phyloP scores from a whole-genome alignment of 116 monocot genomes.

The Papilionanthe hybrid region DNA sequence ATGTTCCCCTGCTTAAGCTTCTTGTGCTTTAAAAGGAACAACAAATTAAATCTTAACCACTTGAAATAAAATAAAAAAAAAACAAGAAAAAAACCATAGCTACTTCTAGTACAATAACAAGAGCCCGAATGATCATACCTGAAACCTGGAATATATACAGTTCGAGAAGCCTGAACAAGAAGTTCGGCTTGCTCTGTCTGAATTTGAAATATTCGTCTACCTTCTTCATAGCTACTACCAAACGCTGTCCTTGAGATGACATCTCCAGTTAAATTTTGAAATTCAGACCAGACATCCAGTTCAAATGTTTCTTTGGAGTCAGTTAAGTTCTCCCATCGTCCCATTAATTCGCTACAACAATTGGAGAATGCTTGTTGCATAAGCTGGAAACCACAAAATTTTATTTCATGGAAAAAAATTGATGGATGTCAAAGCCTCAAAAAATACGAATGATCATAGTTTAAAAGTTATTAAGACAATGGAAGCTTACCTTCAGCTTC shows the following conservation, averaged over 20 bases:
- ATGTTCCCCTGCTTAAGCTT: too few relatives aligned
- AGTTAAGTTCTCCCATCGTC: constrained; percentile 40
- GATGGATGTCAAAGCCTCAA: too few relatives aligned
- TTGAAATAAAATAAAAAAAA: too few relatives aligned
- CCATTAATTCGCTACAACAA: constrained; percentile 40
- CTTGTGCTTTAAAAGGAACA: too few relatives aligned
- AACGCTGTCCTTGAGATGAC: constrained; percentile 62
- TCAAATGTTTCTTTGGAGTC: constrained; percentile 18
- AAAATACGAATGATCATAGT: too few relatives aligned
- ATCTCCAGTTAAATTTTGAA: constrained; percentile 50
- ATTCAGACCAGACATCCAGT: constrained; percentile 50
- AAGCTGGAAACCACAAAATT: constrained; percentile 5
- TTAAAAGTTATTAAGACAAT: too few relatives aligned
- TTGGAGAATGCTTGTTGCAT: constrained; percentile 39
- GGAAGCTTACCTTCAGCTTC: constrained; percentile 39
- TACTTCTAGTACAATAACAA: too few relatives aligned
- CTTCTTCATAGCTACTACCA: constrained; percentile 58
- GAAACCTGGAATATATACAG: constrained; percentile 4
- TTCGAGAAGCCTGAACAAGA: background rate
- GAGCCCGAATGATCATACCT: background rate
- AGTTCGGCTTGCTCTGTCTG: constrained; percentile 38
- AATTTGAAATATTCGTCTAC: constrained; percentile 42
- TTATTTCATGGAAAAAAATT: too few relatives aligned
- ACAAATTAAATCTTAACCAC: too few relatives aligned
- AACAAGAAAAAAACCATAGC: too few relatives aligned